Percentiles rank a stretch among this genome's conserved stretches.
phyloP scores from a whole-genome alignment of 768 basidiomycete genomes.

The Leucocoprinus sp. region DNA sequence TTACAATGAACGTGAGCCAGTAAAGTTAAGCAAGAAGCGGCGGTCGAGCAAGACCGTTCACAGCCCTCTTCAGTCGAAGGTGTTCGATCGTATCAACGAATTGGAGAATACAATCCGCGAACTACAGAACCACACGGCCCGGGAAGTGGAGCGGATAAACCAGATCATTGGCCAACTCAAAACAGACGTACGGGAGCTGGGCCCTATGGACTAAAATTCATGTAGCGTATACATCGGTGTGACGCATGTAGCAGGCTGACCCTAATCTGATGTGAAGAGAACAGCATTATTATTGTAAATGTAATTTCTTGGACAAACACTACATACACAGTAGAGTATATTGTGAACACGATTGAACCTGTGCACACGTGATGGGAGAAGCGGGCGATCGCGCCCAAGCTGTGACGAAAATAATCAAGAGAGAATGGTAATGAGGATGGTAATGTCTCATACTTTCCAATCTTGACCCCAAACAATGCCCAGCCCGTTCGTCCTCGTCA shows the following conservation, averaged over 20 bases:
- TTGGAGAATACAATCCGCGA: constrained; percentile 28
- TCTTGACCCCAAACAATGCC: constrained; percentile 14
- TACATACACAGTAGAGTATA: not conserved
- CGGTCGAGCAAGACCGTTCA: constrained; percentile 23
- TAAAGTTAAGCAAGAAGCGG: constrained; percentile 25
- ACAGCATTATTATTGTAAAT: constrained; percentile 7
- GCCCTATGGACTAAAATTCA: constrained; percentile 8
- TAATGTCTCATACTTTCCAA: constrained; percentile 5
- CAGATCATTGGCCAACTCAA: constrained; percentile 22
- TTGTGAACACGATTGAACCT: not conserved
- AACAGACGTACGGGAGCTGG: constrained; percentile 26
- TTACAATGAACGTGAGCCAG: constrained; percentile 24
- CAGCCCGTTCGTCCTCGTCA: constrained; percentile 42
- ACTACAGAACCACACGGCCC: constrained; percentile 23
- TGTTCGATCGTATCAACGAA: constrained; percentile 26
- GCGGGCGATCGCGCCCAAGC: not conserved
- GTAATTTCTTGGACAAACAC: constrained; percentile 7
- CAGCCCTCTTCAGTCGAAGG: constrained; percentile 21
- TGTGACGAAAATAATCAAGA: not conserved
- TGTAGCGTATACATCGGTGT: not conserved
- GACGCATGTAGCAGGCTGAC: not conserved
- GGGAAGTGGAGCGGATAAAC: constrained; percentile 29
- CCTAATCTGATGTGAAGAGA: constrained; percentile 1
- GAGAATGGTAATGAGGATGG: not conserved
- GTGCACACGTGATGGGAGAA: constrained; percentile 5